These are phyloP conservation scores for Pyrenophora seminiperda DNA, from an alignment of 2,329 filamentous ascomycete species.

Conservation along the genomic window DNA sequence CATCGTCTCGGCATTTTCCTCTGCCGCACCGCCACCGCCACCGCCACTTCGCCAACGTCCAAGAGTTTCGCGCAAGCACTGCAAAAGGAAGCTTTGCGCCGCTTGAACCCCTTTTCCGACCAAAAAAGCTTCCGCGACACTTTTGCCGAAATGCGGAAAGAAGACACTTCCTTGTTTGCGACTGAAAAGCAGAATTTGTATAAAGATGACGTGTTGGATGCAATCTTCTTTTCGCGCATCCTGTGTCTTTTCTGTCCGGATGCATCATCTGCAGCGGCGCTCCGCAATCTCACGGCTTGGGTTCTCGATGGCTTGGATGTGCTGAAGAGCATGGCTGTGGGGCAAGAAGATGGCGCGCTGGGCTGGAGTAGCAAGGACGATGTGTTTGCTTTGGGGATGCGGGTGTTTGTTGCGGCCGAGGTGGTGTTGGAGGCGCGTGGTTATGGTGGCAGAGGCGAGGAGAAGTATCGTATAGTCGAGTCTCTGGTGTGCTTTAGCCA, in stretches of 20 bases:
- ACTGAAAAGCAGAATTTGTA: conserved; percentile 96
- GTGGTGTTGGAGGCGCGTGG: conserved; percentile 44
- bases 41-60: conserved; percentile 35
- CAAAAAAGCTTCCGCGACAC: conserved; percentile 15
- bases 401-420: conserved; percentile 51
- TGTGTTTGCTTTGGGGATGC: conserved; percentile 65
- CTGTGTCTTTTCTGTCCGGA: conserved; percentile 47
- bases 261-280: conserved; percentile 16
- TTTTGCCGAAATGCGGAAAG: conserved; percentile 44
- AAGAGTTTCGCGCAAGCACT: too few relatives aligned
- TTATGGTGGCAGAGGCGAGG: conserved; percentile 18
- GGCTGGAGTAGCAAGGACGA: conserved; percentile 74
- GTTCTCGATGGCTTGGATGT: conserved; percentile 55
- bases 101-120: conserved; percentile 34
- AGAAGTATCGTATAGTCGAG: conserved; percentile 25
- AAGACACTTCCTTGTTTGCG: conserved; percentile 75
- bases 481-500: conserved; percentile 33
- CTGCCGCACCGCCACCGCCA: conserved; percentile 30
- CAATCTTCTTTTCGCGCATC: conserved; percentile 67
- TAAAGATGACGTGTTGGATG: conserved; percentile 78
- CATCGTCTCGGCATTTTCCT: conserved; percentile 47
- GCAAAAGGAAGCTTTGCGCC: conserved; percentile 41
- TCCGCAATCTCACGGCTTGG: conserved; percentile 52
- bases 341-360: conserved; percentile 65
- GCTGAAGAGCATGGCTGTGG: conserved; percentile 46